These are phyloP conservation scores for Vaccinium macrocarpon DNA, from an alignment of 148 eudicot genomes.

Conservation along the genomic window DNA sequence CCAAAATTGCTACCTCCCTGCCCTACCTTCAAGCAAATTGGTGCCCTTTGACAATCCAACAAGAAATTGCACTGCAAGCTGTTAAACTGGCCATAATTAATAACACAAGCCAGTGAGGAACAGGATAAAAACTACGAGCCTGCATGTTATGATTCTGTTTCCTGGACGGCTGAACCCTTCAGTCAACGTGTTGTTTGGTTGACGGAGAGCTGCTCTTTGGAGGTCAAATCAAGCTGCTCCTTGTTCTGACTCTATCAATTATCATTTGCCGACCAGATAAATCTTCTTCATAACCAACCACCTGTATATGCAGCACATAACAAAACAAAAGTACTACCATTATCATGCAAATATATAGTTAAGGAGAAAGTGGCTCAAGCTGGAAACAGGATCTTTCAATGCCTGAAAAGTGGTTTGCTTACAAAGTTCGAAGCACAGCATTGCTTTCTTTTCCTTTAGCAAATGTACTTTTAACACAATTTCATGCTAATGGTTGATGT, in stretches of 20 bases:
- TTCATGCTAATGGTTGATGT: background rate
- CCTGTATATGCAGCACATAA: slow-evolving; percentile 37
- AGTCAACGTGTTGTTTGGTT: background rate
- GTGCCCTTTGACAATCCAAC: background rate
- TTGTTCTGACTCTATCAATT: slow-evolving; percentile 74
- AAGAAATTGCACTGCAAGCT: background rate
- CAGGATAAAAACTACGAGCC: background rate
- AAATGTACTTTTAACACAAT: slow-evolving; percentile 10
- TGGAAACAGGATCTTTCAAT: background rate
- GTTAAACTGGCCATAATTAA: background rate
- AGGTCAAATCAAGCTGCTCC: slow-evolving; percentile 47
- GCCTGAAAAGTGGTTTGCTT: background rate
- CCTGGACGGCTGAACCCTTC: background rate
- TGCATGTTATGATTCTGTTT: background rate
- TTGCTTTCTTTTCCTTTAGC: background rate
- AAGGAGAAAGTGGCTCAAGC: slow-evolving; percentile 7
- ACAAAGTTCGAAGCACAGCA: background rate
- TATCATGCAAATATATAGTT: background rate
- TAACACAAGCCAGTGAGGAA: background rate
- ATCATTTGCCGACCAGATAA: slow-evolving; percentile 88
- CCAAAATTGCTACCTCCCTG: background rate
- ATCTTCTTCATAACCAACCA: slow-evolving; percentile 94
- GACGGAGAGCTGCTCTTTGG: background rate
- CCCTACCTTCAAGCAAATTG: background rate
- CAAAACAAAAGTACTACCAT: background rate